Conservation (phyloP, 768 basidiomycete species). For the Lentinula sp. region DNA sequence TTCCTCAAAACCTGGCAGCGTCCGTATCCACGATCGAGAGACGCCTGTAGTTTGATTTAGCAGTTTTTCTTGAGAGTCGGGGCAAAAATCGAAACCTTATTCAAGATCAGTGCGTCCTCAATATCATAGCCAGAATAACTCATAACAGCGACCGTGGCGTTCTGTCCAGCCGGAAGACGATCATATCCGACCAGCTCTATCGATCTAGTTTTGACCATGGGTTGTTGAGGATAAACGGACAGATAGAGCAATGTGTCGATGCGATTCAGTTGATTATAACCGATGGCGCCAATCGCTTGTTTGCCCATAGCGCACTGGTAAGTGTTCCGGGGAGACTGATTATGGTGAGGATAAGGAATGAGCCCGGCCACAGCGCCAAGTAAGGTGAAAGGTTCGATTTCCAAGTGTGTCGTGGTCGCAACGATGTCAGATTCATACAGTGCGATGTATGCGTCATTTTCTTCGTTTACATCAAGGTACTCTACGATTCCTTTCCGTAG, state of each 20-base stretch:
- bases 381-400: conserved; percentile 97
- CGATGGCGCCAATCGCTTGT: conserved; percentile 98
- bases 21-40: conserved; percentile 95
- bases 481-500: conserved; percentile 88
- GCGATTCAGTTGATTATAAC: conserved; percentile 94
- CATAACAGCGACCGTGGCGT: conserved; percentile 98
- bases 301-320: conserved; percentile 99
- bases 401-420: conserved; percentile 83
- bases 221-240: conserved; percentile 96
- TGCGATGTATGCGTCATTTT: conserved; percentile 96
- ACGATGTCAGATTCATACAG: conserved; percentile 88
- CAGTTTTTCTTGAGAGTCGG: neutral
- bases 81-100: conserved; percentile 50
- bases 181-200: conserved; percentile 97
- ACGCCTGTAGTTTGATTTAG: conserved; percentile 50
- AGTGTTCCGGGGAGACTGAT: conserved; percentile 98
- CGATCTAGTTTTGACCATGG: conserved; percentile 99
- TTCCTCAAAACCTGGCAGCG: conserved; percentile 97
- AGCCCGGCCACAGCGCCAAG: conserved; percentile 97
- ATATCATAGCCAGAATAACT: conserved; percentile 99
- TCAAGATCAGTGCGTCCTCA: conserved; percentile 95
- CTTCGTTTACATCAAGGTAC: conserved; percentile 98
- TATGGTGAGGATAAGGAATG: conserved; percentile 99
- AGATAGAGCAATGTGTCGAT: conserved; percentile 99
- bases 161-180: conserved; percentile 94